Base-by-base conservation (phyloP, 1,284 basidiomycete genomes). In the Trichosporon sp. region DNA sequence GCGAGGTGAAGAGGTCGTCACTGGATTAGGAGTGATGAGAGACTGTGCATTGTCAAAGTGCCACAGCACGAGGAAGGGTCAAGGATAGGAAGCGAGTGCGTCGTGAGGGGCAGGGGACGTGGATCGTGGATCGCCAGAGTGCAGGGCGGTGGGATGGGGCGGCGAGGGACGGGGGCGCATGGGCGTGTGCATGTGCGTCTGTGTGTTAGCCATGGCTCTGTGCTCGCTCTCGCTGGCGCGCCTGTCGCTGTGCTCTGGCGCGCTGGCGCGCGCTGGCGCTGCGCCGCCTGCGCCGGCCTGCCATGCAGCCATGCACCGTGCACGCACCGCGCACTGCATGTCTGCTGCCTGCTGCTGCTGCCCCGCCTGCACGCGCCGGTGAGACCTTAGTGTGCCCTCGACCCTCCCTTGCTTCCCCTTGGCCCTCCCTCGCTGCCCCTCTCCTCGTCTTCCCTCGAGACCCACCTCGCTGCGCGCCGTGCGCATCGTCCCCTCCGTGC, bases 321-420 rank as follows among this genome's bases (percentile, higher is more conserved):
- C 51, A 54, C 51, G 51, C 51, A 54, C 51, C 51, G 51, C 51
- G 21, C 43, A 6, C 16, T 46, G 43, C 2, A 46, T n/a, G 43
- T 14, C 43, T 46, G 40, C 26, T 26, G 26, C 26, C 26, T 26
- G 26, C 26, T 26, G 26, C 26, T 26, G 38, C 38, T 40, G 38
- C 38, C 43, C 3, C 16, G 43, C 43, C 51, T 54, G 51, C 51
- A 2, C 21, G 19, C 51, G n/a, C 51, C 21, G 51, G 51, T 54
- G 51, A 54, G 21, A 54, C 51, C 43, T 54, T 21, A 54, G 51
- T 19, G 21, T 26, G 51, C 51, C 51, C 51, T 54, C 51, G 19
- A 54, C 51, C 19, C 19, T 54, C 51, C 19, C 51, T 54, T 2
- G 19, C 51, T 21, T 21, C 51, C 51, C 51, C 51, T 26, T 54